Base-by-base conservation (phyloP, 306 rosid species). In the Cyamopsis tetragonoloba region DNA sequence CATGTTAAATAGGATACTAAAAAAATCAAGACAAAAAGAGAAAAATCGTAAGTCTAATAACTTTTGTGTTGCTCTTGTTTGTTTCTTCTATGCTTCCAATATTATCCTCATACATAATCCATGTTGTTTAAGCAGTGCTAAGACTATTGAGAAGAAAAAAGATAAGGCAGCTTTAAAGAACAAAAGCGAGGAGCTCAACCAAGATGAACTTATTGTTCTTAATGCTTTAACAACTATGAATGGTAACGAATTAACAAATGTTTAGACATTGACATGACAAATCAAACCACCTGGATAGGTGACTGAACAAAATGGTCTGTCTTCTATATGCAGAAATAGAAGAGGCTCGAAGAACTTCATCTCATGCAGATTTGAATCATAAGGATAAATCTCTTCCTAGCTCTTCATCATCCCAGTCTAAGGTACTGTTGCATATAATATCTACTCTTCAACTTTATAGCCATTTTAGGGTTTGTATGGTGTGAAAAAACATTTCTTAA, bases 1-100 rank as follows among this genome's bases (percentile, higher is more conserved):
- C 22, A 70, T 63, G 43, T 54, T 15, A 48, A 64, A 35, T 20
- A 39, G 70, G 39, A 9, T 13, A 30, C 24, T n/a, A n/a, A n/a
- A n/a, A n/a, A n/a, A n/a, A n/a, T n/a, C n/a, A n/a, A 28, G 5
- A 28, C 37, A 35, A 27, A 0, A 3, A 50, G 19, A 53, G 65
- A 62, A 47, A 73, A 41, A 14, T 51, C 2, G 78, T 73, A 41
- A 62, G 71, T 53, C 12, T n/a, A 14, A 5, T 7, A 58, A 47
- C 42, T 42, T 28, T 2, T 18, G 17, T 31, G 46, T 23, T 17
- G 44, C 42, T 41, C 23, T 20, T 41, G 48, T 54, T 42, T 41
- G 11, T 14, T 6, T 27, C 23, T 1, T 6, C 2, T 60, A 7
- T n/a, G n/a, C n/a, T n/a, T n/a, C n/a, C n/a, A 44, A 19, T 26